Conservation (phyloP, 176 grass and related monocot species). For the maize (Zea mays) region Zm-B73-REFERENCE-NAM-5.0 NC_050096.1:220864501-220865000, state of each 20-base stretch:
- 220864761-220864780: slow-evolving; percentile 79
- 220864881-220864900: neutral
- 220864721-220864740: slow-evolving; percentile 66
- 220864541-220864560: slow-evolving; percentile 13
- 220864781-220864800: slow-evolving; percentile 32
- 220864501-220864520: slow-evolving; percentile 39
- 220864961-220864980: neutral
- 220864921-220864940: neutral
- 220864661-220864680: slow-evolving; percentile 6
- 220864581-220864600: neutral
- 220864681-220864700: slow-evolving; percentile 17
- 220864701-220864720: slow-evolving; percentile 57
- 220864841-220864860: neutral
- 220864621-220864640: neutral
- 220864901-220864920: neutral
- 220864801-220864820: neutral
- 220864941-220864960: neutral
- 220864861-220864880: neutral
- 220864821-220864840: neutral
- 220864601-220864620: neutral
- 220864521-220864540: slow-evolving; percentile 70
- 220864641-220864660: neutral
- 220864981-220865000: neutral
- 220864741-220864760: slow-evolving; percentile 74
- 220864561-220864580: neutral